phyloP scores from a whole-genome alignment of 2,329 filamentous ascomycete genomes.

The Exophiala dermatitidis region DNA sequence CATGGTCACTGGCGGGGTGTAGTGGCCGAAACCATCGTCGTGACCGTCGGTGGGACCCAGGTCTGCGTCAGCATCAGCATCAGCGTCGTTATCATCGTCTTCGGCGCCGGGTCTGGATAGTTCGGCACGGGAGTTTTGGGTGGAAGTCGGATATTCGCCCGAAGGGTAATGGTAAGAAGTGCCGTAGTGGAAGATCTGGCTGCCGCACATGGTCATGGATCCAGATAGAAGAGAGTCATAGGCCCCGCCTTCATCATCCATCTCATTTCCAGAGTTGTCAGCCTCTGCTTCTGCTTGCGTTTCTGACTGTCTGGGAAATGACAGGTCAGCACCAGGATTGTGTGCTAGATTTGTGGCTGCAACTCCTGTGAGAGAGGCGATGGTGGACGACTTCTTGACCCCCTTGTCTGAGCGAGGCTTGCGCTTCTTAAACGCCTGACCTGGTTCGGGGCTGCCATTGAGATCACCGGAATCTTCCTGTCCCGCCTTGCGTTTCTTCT shows the following conservation, averaged over 20 bases:
- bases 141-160: constrained; percentile 18
- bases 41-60: neutral
- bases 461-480: constrained; percentile 26
- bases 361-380: constrained; percentile 34
- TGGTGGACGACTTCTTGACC: constrained; percentile 16
- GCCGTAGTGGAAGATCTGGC: constrained; percentile 22
- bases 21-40: neutral
- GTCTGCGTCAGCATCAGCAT: neutral
- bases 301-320: too few relatives aligned
- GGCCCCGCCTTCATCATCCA: constrained; percentile 3
- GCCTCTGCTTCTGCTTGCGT: neutral
- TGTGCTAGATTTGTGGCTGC: neutral
- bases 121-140: neutral
- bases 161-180: constrained; percentile 21
- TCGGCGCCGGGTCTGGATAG: neutral
- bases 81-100: neutral
- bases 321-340: too few relatives aligned
- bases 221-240: constrained; percentile 15
- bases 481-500: constrained; percentile 37
- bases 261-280: neutral
- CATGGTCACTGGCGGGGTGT: neutral
- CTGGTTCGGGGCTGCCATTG: neutral
- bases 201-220: constrained; percentile 23
- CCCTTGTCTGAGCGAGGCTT: constrained; percentile 26
- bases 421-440: constrained; percentile 17